Evolutionary conservation across 768 basidiomycete genomes (phyloP), one percentile per base, ranked within the genome.

Genomic region (Kwoniella shandongensis): DNA sequence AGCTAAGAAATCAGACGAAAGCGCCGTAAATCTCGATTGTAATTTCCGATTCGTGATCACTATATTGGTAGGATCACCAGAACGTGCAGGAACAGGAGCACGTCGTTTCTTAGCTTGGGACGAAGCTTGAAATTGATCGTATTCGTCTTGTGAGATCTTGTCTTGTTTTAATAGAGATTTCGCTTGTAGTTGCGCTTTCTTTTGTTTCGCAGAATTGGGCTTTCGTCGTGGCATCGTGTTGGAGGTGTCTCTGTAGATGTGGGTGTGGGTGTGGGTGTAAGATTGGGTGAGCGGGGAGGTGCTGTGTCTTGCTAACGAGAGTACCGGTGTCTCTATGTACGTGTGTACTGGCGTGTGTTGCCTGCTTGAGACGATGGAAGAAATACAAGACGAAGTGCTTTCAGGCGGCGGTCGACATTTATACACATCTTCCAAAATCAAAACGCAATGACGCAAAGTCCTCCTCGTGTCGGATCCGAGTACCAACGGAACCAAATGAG

Each of bases 121-220:
- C 13, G 22, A 20, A 15, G 18, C 18, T 4, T 35, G 25, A 26
- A 53, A 35, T 26, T 44, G 25, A 26, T 50, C 35, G 25, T 58
- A 42, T 10, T 62, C 51, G 22, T 55, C 58, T 5, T 17, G 27
- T 18, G 56, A 41, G 23, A 57, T 20, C 4, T 73, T 68, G 18
- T 88, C 91, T 29, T 90, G 85, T 74, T 93, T 93, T 29, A 87
- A 77, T 3, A 91, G 91, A 22, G 91, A 86, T 67, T 88, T 89
- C 46, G 85, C 81, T 72, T 89, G 84, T 7, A 85, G 81, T 55
- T 88, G 83, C 1, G 83, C 85, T 27, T 66, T 62, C 50, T 67
- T 65, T 38, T 67, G 59, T 57, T 74, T 73, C 35, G 46, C 61
- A 11, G 73, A 74, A 29, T 57, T 53, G 3, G 63, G 56, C 22